Conservation (phyloP, 306 rosid species). For the Corylus heterophylla region DNA sequence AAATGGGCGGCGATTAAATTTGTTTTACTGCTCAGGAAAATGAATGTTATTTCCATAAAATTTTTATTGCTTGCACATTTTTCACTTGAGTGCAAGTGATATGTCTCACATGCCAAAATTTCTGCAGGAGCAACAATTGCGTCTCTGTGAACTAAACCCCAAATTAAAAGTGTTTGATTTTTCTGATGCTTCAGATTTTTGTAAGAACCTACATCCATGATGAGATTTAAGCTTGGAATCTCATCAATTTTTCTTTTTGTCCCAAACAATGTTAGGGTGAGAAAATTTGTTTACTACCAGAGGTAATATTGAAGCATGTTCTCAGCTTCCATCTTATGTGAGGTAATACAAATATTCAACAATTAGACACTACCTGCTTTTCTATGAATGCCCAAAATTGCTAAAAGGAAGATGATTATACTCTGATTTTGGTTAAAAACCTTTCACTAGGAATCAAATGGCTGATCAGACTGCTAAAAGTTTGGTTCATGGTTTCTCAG, state of each 20-base stretch:
- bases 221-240: constrained; percentile 16
- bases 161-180: neutral
- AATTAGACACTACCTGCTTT: constrained; percentile 8
- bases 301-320: constrained; percentile 40
- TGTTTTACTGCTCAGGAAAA: neutral
- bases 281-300: constrained; percentile 34
- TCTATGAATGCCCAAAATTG: constrained; percentile 15
- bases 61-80: constrained; percentile 13
- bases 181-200: neutral
- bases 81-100: neutral
- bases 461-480: constrained; percentile 45
- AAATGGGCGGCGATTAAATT: neutral
- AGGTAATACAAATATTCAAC: constrained; percentile 41
- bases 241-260: neutral
- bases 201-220: constrained; percentile 3
- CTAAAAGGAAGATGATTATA: constrained; percentile 7
- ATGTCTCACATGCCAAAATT: constrained; percentile 4
- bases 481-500: constrained; percentile 55
- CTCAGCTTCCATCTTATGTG: constrained; percentile 44
- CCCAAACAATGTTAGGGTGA: constrained; percentile 40
- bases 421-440: constrained; percentile 21
- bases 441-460: constrained; percentile 54
- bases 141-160: neutral
- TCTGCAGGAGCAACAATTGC: constrained; percentile 7
- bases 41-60: neutral